Conservation (phyloP, 169 alveolate species). For the Plasmodium vinckei region DNA sequence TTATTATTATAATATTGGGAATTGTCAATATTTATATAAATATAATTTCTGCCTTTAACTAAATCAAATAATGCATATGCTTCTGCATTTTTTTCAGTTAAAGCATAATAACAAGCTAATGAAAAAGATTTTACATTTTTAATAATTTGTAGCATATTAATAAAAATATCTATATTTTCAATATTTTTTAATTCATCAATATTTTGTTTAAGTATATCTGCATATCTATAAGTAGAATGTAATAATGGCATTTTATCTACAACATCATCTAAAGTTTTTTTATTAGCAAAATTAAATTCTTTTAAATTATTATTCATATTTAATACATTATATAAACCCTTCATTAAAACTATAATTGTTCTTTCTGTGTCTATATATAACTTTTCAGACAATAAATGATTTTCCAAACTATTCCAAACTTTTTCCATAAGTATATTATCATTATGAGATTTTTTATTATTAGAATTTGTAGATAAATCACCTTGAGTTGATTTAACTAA, state of each 20-base stretch:
- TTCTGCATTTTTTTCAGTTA: constrained; percentile 77
- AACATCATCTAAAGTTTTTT: constrained; percentile 30
- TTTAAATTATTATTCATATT: constrained; percentile 13
- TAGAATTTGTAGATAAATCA: neutral
- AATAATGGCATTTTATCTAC: constrained; percentile 55
- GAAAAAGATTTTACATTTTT: constrained; percentile 79
- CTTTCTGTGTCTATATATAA: constrained; percentile 61
- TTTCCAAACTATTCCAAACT: constrained; percentile 47
- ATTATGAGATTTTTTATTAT: neutral
- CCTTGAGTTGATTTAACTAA: constrained; percentile 37
- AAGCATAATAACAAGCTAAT: constrained; percentile 79
- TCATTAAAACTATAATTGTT: constrained; percentile 33
- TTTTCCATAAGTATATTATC: constrained; percentile 29
- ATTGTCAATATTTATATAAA: constrained; percentile 40
- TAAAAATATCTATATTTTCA: constrained; percentile 72
- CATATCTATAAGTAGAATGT: constrained; percentile 77
- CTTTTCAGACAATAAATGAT: constrained; percentile 32
- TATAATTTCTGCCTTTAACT: constrained; percentile 79
- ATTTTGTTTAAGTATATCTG: constrained; percentile 83
- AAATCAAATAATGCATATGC: constrained; percentile 83
- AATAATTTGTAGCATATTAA: constrained; percentile 81
- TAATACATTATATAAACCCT: constrained; percentile 19
- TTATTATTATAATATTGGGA: constrained; percentile 42
- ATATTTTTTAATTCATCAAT: constrained; percentile 76
- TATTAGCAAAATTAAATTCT: constrained; percentile 10